A percentile compares a stretch with the other conserved stretches of the same genome.
Evolutionary conservation across 495 filamentous ascomycete species (phyloP).

Genomic region (Pyronema omphalodes): DNA sequence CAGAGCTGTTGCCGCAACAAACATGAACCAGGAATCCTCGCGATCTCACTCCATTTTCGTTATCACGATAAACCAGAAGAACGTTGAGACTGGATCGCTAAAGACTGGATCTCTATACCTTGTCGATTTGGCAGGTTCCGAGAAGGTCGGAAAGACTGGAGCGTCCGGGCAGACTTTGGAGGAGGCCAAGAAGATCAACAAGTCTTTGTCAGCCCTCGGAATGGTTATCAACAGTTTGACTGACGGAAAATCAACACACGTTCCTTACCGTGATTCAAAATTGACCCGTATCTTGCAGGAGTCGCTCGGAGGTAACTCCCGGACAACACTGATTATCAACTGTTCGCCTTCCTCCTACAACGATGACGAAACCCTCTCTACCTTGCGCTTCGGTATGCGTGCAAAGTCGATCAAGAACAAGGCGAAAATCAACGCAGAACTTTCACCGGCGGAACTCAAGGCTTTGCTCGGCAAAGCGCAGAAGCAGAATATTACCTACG

Average conservation of each 20-base stretch:
- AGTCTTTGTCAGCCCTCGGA: constrained; percentile 88
- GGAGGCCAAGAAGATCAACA: constrained; percentile 99
- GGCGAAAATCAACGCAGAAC: constrained; percentile 96
- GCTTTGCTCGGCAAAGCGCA: constrained; percentile 78
- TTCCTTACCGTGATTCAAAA: constrained; percentile 96
- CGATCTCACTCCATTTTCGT: constrained; percentile 98
- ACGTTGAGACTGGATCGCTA: constrained; percentile 85
- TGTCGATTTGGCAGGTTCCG: constrained; percentile 91
- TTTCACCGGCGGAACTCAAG: constrained; percentile 90
- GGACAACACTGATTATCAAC: constrained; percentile 95
- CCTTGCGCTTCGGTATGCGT: constrained; percentile 84
- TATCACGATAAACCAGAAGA: constrained; percentile 93
- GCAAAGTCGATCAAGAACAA: constrained; percentile 99
- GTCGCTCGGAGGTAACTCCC: constrained; percentile 85
- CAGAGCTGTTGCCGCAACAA: constrained; percentile 88
- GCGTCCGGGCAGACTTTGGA: constrained; percentile 94
- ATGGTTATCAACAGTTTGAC: constrained; percentile 98
- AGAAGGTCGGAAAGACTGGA: constrained; percentile 97
- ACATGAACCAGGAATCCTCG: constrained; percentile 99
- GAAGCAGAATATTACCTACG: constrained; percentile 69
- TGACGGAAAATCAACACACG: constrained; percentile 92
- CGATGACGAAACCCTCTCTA: constrained; percentile 85
- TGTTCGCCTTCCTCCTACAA: constrained; percentile 98
- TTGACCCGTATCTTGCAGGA: constrained; percentile 94
- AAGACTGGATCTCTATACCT: constrained; percentile 94